phyloP scores from a whole-genome alignment of 2,329 filamentous ascomycete species.

The Botrytis elliptica region DNA sequence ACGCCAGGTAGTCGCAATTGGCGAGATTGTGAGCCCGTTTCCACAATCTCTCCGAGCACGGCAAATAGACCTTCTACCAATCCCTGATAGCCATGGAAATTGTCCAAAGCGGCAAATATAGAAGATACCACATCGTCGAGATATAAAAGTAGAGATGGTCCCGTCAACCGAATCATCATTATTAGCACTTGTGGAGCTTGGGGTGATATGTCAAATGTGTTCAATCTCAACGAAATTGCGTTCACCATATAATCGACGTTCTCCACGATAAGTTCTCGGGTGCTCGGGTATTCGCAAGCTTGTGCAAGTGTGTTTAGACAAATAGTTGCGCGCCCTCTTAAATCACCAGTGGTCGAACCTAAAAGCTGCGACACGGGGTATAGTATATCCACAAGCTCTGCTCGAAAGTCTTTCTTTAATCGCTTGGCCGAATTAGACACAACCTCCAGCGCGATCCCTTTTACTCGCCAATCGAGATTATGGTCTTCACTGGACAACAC shows the following conservation, averaged over 20 bases:
- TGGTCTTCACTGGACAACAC: slow-evolving; percentile 54
- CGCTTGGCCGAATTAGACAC: slow-evolving; percentile 72
- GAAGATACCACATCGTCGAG: slow-evolving; percentile 88
- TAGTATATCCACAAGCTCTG: slow-evolving; percentile 84
- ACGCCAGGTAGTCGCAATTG: slow-evolving; percentile 42
- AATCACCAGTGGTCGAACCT: slow-evolving; percentile 63
- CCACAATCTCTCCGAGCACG: slow-evolving; percentile 78
- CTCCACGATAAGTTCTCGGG: slow-evolving; percentile 77
- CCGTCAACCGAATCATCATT: slow-evolving; percentile 92
- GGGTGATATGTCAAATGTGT: slow-evolving; percentile 87
- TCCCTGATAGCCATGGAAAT: slow-evolving; percentile 86
- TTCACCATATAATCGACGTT: slow-evolving; percentile 98
- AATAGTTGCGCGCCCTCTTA: slow-evolving; percentile 79
- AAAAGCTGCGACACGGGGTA: slow-evolving; percentile 91
- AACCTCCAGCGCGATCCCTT: slow-evolving; percentile 78
- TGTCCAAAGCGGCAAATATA: slow-evolving; percentile 89
- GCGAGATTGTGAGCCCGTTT: slow-evolving; percentile 69
- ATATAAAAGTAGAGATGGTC: slow-evolving; percentile 77
- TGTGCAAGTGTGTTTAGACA: slow-evolving; percentile 77
- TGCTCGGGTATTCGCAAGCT: slow-evolving; percentile 70
- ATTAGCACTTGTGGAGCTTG: slow-evolving; percentile 85
- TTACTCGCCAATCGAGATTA: slow-evolving; percentile 64
- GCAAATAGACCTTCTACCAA: slow-evolving; percentile 84
- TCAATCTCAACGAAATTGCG: slow-evolving; percentile 82
- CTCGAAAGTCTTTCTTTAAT: slow-evolving; percentile 66